phyloP scores from a whole-genome alignment of 177 flowering plant species.

The Vitis hybrid region DNA sequence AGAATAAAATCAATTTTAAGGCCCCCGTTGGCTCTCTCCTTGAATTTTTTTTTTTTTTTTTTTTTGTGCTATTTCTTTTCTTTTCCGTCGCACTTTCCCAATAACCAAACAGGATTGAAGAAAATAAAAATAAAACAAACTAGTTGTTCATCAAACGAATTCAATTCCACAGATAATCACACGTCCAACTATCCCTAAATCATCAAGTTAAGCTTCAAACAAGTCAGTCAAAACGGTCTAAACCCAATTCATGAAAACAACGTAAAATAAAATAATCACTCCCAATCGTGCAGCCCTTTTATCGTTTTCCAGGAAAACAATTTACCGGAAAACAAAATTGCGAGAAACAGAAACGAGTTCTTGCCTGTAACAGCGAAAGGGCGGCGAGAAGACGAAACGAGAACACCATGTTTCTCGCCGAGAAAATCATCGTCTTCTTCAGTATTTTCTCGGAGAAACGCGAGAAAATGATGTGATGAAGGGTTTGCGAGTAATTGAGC shows the following conservation, averaged over 20 bases:
- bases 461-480: not conserved
- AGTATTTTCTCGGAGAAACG: not conserved
- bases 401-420: slow-evolving; percentile 15
- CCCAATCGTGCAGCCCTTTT: no score
- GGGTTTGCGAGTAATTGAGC: not conserved
- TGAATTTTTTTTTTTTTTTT: no score
- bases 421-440: slow-evolving; percentile 1
- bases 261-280: no score
- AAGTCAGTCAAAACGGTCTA: not conserved
- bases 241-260: not conserved
- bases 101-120: not conserved
- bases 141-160: no score
- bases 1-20: not conserved
- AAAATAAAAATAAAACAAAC: no score
- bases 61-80: not conserved
- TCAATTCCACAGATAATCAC: not conserved
- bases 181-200: not conserved
- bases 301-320: no score
- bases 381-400: not conserved
- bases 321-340: not conserved
- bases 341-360: not conserved
- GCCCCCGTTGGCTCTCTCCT: no score
- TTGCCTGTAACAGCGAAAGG: slow-evolving; percentile 11
- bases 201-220: not conserved
- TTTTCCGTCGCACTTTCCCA: not conserved